These are phyloP conservation scores for Penicillium sp. DNA, from an alignment of 2,329 filamentous ascomycete genomes.

Conservation along the genomic window DNA sequence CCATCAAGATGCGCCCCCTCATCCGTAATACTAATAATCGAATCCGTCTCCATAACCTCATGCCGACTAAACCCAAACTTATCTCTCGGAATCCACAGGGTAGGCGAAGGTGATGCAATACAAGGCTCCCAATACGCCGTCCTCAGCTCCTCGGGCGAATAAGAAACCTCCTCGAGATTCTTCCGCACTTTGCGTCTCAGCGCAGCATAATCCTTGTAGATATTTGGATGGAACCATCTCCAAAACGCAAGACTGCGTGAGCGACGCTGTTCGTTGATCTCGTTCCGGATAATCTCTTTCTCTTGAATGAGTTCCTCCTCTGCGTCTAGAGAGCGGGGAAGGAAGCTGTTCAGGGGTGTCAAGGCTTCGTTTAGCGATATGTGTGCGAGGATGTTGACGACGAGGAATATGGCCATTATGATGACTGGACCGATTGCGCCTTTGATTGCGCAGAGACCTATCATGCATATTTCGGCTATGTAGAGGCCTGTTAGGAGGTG, in stretches of 20 bases:
- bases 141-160: slow-evolving; percentile 61
- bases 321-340: slow-evolving; percentile 68
- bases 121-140: slow-evolving; percentile 75
- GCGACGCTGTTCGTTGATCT: slow-evolving; percentile 20
- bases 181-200: slow-evolving; percentile 69
- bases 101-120: slow-evolving; percentile 60
- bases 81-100: slow-evolving; percentile 82
- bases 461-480: slow-evolving; percentile 77
- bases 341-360: slow-evolving; percentile 56
- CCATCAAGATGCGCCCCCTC: slow-evolving; percentile 69
- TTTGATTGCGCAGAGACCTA: slow-evolving; percentile 77
- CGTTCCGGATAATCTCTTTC: slow-evolving; percentile 31
- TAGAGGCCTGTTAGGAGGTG: slow-evolving; percentile 85
- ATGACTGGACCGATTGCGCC: slow-evolving; percentile 65
- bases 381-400: slow-evolving; percentile 76
- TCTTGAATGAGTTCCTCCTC: slow-evolving; percentile 50
- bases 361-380: slow-evolving; percentile 52
- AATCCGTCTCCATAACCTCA: slow-evolving; percentile 71
- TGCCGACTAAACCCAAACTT: slow-evolving; percentile 70
- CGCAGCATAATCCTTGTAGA: slow-evolving; percentile 71
- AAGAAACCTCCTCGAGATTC: slow-evolving; percentile 56
- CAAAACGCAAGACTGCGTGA: slow-evolving; percentile 28
- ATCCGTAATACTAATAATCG: slow-evolving; percentile 76
- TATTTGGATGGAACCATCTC: slow-evolving; percentile 66
- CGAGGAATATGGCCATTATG: slow-evolving; percentile 72